phyloP scores from a whole-genome alignment of 345 rosid species.

The Adansonia digitata region DNA sequence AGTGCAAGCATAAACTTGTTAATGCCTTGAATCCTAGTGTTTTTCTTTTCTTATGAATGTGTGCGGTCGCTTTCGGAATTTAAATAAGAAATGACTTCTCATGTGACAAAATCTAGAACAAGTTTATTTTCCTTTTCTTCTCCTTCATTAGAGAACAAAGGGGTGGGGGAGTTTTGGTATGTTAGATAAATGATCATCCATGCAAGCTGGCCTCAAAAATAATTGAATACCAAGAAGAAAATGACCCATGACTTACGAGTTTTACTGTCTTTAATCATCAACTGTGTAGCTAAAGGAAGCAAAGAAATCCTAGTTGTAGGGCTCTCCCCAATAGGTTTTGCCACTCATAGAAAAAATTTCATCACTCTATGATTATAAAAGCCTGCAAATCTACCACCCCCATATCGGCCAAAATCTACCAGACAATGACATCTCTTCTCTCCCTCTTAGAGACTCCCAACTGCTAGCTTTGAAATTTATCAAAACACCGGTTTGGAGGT shows the following conservation, averaged over 20 bases:
- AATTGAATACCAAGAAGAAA: neutral
- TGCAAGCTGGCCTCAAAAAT: neutral
- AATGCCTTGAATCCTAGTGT: neutral
- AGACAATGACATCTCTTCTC: slow-evolving; percentile 16
- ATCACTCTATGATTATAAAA: neutral
- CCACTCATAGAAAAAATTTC: neutral
- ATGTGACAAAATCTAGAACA: neutral
- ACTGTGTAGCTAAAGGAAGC: neutral
- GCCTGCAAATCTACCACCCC: neutral
- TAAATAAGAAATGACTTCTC: neutral
- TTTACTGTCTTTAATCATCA: neutral
- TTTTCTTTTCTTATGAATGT: neutral
- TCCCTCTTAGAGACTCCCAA: neutral
- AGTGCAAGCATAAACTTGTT: neutral
- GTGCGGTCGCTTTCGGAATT: neutral
- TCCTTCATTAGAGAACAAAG: too few relatives aligned
- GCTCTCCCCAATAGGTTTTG: neutral
- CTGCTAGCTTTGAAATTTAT: neutral
- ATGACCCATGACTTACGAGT: neutral
- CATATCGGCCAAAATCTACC: slow-evolving; percentile 16
- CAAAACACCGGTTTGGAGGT: neutral
- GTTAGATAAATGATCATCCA: too few relatives aligned
- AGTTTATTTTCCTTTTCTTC: too few relatives aligned
- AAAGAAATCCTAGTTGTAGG: slow-evolving; percentile 17
- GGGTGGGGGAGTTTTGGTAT: too few relatives aligned